A percentile compares a stretch with the other conserved stretches of the same genome.
Conservation (phyloP, 306 rosid species). For the Vigna nakashimae region DNA sequence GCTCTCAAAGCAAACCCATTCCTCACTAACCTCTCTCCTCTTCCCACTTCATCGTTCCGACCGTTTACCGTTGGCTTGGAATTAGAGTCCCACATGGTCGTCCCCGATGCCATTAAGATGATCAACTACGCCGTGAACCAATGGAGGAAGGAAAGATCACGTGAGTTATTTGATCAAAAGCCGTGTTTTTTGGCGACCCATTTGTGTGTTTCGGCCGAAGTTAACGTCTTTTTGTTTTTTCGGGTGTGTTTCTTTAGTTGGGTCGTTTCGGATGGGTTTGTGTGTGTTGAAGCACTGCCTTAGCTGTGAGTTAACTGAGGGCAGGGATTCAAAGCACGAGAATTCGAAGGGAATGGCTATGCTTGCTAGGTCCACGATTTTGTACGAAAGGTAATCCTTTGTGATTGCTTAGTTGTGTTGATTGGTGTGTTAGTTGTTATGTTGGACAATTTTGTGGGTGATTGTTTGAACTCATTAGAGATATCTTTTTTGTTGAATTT, state of each 20-base stretch:
- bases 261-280: slow-evolving; percentile 71
- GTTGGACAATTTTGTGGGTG: slow-evolving; percentile 11
- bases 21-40: slow-evolving; percentile 29
- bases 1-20: slow-evolving; percentile 47
- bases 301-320: slow-evolving; percentile 61
- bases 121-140: slow-evolving; percentile 75
- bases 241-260: slow-evolving; percentile 56
- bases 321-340: slow-evolving; percentile 52
- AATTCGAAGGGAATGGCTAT: slow-evolving; percentile 74
- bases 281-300: slow-evolving; percentile 82
- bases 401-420: not conserved
- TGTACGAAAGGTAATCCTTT: slow-evolving; percentile 72
- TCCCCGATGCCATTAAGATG: slow-evolving; percentile 73
- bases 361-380: slow-evolving; percentile 77
- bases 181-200: slow-evolving; percentile 34
- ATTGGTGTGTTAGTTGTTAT: slow-evolving; percentile 9
- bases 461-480: slow-evolving; percentile 31
- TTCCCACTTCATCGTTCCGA: slow-evolving; percentile 50
- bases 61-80: slow-evolving; percentile 54
- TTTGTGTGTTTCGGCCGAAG: slow-evolving; percentile 1
- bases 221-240: slow-evolving; percentile 30
- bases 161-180: slow-evolving; percentile 39
- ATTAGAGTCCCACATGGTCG: slow-evolving; percentile 47
- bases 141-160: slow-evolving; percentile 82
- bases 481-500: not conserved